Percentiles rank a stretch among this genome's conserved stretches.
Evolutionary conservation across 352 stramenopile genomes (phyloP).

Genomic region (Phytopythium boreale): DNA sequence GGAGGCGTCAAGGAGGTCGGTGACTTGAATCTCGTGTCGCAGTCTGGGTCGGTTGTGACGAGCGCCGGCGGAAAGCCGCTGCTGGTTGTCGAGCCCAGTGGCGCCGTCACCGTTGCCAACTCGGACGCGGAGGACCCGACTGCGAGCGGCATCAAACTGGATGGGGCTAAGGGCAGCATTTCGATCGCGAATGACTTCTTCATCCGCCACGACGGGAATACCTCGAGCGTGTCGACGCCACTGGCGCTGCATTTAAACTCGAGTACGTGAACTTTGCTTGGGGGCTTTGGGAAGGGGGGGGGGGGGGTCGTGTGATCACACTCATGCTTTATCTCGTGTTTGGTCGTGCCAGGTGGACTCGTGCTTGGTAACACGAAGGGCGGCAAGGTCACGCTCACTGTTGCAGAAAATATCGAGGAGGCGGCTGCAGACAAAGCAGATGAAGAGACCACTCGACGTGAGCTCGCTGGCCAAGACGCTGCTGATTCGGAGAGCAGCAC

Average conservation of each 20-base stretch:
- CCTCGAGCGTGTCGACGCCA: slow-evolving; percentile 35
- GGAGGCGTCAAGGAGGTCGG: slow-evolving; percentile 73
- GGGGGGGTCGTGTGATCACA: not conserved
- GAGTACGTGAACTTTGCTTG: slow-evolving; percentile 16
- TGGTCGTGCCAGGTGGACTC: slow-evolving; percentile 5
- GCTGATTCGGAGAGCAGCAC: slow-evolving; percentile 5
- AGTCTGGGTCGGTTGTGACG: slow-evolving; percentile 54
- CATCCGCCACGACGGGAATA: slow-evolving; percentile 43
- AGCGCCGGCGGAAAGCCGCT: slow-evolving; percentile 61
- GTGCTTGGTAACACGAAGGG: slow-evolving; percentile 15
- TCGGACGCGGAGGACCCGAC: slow-evolving; percentile 41
- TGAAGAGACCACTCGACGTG: not conserved
- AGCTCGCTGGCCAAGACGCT: slow-evolving; percentile 11
- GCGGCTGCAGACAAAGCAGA: slow-evolving; percentile 1
- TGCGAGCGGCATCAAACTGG: slow-evolving; percentile 41
- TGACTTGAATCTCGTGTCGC: slow-evolving; percentile 74
- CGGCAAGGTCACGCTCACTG: slow-evolving; percentile 23
- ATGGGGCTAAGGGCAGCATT: slow-evolving; percentile 33
- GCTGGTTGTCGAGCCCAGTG: slow-evolving; percentile 50
- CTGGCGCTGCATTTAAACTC: slow-evolving; percentile 49
- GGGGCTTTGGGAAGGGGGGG: not conserved
- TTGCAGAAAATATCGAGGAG: slow-evolving; percentile 11
- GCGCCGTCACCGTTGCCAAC: slow-evolving; percentile 48
- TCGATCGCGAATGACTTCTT: slow-evolving; percentile 36
- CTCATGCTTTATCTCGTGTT: not conserved